Evolutionary conservation across 2,329 filamentous ascomycete species (phyloP).

Genomic region (Onygenales sp.): DNA sequence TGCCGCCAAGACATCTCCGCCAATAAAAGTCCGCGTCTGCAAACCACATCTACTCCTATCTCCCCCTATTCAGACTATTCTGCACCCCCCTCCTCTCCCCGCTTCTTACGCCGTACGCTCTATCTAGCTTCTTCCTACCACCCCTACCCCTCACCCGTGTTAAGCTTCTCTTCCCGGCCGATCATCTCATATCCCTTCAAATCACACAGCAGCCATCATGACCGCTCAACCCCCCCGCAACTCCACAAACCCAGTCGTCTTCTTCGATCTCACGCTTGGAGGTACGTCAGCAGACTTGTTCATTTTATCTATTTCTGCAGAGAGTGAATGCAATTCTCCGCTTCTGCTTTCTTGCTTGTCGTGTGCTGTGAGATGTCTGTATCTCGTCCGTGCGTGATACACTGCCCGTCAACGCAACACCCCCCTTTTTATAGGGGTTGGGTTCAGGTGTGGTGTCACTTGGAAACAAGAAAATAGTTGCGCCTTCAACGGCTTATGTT

Average conservation of each 20-base stretch:
- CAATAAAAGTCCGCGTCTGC: too few species aligned
- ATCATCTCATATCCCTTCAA: not conserved
- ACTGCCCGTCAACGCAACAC: not conserved
- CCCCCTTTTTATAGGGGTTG: not conserved
- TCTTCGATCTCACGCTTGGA: conserved; percentile 40
- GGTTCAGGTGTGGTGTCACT: too few species aligned
- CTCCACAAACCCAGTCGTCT: conserved; percentile 35
- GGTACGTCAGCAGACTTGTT: conserved; percentile 25
- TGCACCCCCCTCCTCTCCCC: too few species aligned
- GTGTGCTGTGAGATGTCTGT: not conserved
- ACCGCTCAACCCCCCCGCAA: conserved; percentile 4
- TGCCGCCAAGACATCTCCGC: too few species aligned
- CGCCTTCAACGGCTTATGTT: too few species aligned
- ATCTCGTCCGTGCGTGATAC: not conserved
- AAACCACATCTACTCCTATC: too few species aligned
- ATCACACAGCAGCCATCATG: not conserved
- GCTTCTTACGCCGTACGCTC: too few species aligned
- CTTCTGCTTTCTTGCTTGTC: not conserved
- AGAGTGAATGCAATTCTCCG: not conserved
- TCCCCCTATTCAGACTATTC: too few species aligned
- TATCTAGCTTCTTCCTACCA: too few species aligned
- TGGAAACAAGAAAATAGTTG: too few species aligned
- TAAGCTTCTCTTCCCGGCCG: too few species aligned
- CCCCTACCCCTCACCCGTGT: too few species aligned
- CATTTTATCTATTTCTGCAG: not conserved